Percentiles rank a stretch among this genome's conserved stretches.
Evolutionary conservation across 2,329 filamentous ascomycete species (phyloP).

Genomic region (Penicillium capsulatum): DNA sequence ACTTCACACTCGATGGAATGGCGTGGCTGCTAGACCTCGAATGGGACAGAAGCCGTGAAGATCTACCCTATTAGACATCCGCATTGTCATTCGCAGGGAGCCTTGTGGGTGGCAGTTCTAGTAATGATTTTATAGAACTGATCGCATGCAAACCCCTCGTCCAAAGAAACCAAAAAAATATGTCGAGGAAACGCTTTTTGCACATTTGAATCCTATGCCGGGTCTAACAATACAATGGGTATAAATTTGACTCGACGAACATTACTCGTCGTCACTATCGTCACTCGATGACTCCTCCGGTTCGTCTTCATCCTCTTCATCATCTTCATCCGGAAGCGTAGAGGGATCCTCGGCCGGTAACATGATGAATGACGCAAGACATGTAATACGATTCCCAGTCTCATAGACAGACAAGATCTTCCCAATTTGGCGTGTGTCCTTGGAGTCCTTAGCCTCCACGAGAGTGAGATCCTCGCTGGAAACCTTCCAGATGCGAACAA

Average conservation of each 20-base stretch:
- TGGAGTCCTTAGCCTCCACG: slow-evolving; percentile 17
- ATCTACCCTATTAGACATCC: no score
- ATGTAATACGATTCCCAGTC: slow-evolving; percentile 85
- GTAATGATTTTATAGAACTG: no score
- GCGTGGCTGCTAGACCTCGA: no score
- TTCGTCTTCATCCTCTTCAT: slow-evolving; percentile 40
- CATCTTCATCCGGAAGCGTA: slow-evolving; percentile 58
- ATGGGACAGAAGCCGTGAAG: no score
- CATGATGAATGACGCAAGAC: slow-evolving; percentile 82
- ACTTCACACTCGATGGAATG: no score
- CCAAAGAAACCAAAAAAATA: no score
- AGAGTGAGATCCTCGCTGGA: slow-evolving; percentile 27
- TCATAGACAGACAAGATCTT: slow-evolving; percentile 71
- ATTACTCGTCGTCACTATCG: slow-evolving; percentile 26
- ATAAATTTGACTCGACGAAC: slow-evolving; percentile 16
- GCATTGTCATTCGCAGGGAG: no score
- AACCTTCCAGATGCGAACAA: slow-evolving; percentile 72
- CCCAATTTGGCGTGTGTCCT: slow-evolving; percentile 51
- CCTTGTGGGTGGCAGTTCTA: no score
- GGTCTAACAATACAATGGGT: slow-evolving; percentile 24
- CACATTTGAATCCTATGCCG: neutral
- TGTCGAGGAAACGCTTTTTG: slow-evolving; percentile 8
- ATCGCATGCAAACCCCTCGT: no score
- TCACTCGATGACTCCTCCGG: slow-evolving; percentile 29
- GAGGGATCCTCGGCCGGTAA: slow-evolving; percentile 54